Conservation (phyloP, 2,329 filamentous ascomycete species). For the Sporothrix pseudoabietina region DNA sequence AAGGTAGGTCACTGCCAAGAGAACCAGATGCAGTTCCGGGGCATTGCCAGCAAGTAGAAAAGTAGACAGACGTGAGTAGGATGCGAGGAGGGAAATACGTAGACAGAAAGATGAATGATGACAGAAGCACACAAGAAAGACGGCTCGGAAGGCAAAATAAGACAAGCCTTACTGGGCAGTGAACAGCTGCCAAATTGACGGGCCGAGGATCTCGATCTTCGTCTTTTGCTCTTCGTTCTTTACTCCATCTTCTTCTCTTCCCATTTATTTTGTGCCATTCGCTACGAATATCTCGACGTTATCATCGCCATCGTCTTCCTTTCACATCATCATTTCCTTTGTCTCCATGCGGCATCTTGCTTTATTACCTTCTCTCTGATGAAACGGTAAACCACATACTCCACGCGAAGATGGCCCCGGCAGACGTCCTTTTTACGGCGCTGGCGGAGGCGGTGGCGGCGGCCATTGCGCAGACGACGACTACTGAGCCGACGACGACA, state of each 20-base stretch:
- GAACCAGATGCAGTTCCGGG: neutral
- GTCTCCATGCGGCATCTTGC: neutral
- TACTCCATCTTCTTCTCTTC: neutral
- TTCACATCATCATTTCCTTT: neutral
- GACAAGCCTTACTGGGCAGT: neutral
- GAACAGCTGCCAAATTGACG: conserved; percentile 8
- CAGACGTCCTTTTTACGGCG: neutral
- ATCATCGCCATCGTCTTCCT: neutral
- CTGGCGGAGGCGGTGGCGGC: conserved; percentile 8
- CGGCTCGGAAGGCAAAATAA: neutral
- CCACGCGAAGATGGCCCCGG: neutral
- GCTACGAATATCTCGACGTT: neutral
- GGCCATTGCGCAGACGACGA: neutral
- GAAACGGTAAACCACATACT: neutral
- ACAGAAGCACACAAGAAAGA: neutral
- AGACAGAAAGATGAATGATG: neutral
- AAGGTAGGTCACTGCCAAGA: conserved; percentile 4
- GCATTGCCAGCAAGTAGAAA: neutral
- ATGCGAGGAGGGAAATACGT: neutral
- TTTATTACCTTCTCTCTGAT: neutral
- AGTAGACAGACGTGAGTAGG: neutral
- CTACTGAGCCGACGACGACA: neutral
- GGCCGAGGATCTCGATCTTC: neutral
- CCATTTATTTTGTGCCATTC: neutral
- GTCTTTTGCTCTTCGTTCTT: neutral